These are phyloP conservation scores for Puccinellia tenuiflora DNA, from an alignment of 176 grass and related monocot species.

Conservation along the genomic window DNA sequence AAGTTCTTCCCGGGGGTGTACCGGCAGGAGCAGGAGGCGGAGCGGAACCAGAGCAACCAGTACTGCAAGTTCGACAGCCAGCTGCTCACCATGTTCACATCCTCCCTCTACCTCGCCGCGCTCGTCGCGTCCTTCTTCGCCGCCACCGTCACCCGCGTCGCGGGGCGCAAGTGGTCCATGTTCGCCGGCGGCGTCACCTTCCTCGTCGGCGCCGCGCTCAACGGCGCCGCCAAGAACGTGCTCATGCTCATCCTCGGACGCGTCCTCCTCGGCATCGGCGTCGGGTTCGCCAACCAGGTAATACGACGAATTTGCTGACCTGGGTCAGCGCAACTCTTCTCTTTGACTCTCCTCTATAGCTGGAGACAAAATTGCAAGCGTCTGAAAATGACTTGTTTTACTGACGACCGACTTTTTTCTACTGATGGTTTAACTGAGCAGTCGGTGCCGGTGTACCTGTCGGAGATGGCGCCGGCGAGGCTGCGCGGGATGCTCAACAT, in stretches of 20 bases:
- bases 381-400: background rate
- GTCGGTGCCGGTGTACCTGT: conserved; percentile 90
- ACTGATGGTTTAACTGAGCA: conserved; percentile 20
- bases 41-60: conserved; percentile 64
- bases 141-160: conserved; percentile 51
- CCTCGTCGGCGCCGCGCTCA: conserved; percentile 70
- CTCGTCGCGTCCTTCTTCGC: conserved; percentile 85
- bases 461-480: conserved; percentile 89
- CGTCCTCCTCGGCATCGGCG: conserved; percentile 88
- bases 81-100: conserved; percentile 90
- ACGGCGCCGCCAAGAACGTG: conserved; percentile 58
- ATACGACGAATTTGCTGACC: background rate
- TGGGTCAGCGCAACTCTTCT: background rate
- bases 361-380: background rate
- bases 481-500: conserved; percentile 97
- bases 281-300: conserved; percentile 95
- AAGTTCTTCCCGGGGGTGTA: conserved; percentile 91
- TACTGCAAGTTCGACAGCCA: conserved; percentile 99
- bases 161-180: conserved; percentile 95
- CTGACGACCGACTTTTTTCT: background rate
- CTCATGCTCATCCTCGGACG: conserved; percentile 85
- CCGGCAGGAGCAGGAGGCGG: conserved; percentile 40
- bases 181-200: conserved; percentile 83
- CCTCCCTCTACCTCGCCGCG: conserved; percentile 85
- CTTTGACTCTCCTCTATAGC: background rate